Base-by-base conservation (phyloP, 495 filamentous ascomycete species). In the Tuber melanosporum region DNA sequence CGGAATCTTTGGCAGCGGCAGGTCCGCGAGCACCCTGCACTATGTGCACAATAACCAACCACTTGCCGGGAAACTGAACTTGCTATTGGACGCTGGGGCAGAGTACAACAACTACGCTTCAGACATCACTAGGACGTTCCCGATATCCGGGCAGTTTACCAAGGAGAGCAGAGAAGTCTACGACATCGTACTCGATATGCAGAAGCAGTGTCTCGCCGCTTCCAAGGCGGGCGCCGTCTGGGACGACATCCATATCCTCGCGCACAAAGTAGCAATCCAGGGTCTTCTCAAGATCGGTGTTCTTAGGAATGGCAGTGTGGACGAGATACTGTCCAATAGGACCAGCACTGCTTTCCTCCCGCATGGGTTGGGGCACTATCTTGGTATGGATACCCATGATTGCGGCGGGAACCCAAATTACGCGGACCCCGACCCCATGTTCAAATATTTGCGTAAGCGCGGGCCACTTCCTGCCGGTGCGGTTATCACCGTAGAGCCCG, bases 371-470 rank as follows among this genome's bases (percentile, higher is more conserved):
- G 94, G 94, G 0, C 94, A 98, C 83, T 95, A 96, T 80, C 87
- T 98, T 14, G 94, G 94, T 72, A 92, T 98, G 92, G 94, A 98
- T 84, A 97, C 93, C 10, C 94, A 98, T 85, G 94, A 98, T 82
- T 92, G 91, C 1, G 94, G 94, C 75, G 94, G 94, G 32, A 90
- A 95, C 83, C 88, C 94, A 3, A 92, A 97, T 83, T 97, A 97
- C 79, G 86, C 86, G 62, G 96, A 98, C 81, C 85, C 87, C 78
- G 94, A 99, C 84, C 84, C 89, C 66, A 91, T 98, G 89, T 97
- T 95, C 84, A 87, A 87, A 41, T 97, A 96, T 79, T 85, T 99
- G 66, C 88, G 95, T 71, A 91, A 97, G n/a, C 85, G 95, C 69
- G 91, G 93, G 17, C 87, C 84, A 36, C 80, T 97, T 71, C 92